Conservation (phyloP, 495 filamentous ascomycete genomes). For the Achaetomiella virescens region DNA sequence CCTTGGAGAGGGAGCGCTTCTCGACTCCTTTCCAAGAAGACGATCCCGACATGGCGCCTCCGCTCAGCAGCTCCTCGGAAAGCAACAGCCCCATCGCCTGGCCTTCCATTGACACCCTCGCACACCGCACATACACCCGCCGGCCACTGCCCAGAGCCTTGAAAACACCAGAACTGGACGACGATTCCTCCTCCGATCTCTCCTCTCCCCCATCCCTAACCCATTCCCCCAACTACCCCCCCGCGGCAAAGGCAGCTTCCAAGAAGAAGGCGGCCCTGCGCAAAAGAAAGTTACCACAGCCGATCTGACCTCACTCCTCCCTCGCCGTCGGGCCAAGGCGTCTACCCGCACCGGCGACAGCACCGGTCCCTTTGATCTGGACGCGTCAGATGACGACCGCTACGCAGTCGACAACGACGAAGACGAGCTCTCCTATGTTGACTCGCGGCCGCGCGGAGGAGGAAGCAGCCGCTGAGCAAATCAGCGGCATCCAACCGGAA, state of each 20-base stretch:
- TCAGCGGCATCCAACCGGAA: constrained; percentile 11
- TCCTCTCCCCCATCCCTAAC: constrained; percentile 48
- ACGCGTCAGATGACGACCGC: constrained; percentile 20
- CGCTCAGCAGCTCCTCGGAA: constrained; percentile 36
- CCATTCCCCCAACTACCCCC: constrained; percentile 42
- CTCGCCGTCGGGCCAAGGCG: constrained; percentile 26
- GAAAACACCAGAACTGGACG: constrained; percentile 23
- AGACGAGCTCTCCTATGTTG: constrained; percentile 35
- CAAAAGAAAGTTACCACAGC: constrained; percentile 35
- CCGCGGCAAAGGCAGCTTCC: constrained; percentile 14
- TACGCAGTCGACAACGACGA: constrained; percentile 28
- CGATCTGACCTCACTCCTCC: constrained; percentile 38
- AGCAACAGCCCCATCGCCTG: constrained; percentile 30
- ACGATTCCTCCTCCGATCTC: constrained; percentile 34
- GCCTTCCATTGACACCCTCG: constrained; percentile 37
- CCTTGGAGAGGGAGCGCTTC: constrained; percentile 11
- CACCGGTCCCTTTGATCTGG: constrained; percentile 22
- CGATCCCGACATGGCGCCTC: constrained; percentile 41
- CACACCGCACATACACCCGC: constrained; percentile 28
- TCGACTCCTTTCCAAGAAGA: constrained; percentile 24
- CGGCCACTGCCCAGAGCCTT: constrained; percentile 16
- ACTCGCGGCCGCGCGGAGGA: constrained; percentile 18
- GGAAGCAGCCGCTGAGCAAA: constrained; percentile 7
- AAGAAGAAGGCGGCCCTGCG: constrained; percentile 22
- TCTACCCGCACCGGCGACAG: neutral